phyloP scores from a whole-genome alignment of 2,329 filamentous ascomycete species.

The Paramyrothecium roridum region DNA sequence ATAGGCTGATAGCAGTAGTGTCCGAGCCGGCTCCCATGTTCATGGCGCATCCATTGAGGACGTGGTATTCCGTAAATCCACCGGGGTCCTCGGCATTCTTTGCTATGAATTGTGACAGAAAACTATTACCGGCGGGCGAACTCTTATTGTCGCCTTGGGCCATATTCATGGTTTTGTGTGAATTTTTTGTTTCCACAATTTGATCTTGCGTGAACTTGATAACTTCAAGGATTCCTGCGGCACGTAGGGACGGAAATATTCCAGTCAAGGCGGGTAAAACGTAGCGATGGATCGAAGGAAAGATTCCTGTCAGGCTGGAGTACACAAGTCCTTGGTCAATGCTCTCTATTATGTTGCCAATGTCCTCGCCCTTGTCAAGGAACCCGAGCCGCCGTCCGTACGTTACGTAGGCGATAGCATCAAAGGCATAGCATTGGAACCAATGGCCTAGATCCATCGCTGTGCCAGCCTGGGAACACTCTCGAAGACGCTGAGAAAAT shows the following conservation, averaged over 20 bases:
- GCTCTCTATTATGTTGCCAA: constrained; percentile 20
- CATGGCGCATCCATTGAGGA: constrained; percentile 17
- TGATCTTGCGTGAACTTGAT: no score
- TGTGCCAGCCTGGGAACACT: constrained; percentile 14
- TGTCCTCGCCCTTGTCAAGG: constrained; percentile 29
- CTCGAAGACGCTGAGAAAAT: constrained; percentile 20
- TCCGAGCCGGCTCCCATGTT: constrained; percentile 37
- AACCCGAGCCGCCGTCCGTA: constrained; percentile 31
- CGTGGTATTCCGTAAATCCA: constrained; percentile 34
- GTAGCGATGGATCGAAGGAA: constrained; percentile 9
- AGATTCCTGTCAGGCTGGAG: constrained; percentile 18
- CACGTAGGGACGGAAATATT: no score
- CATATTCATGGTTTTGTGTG: neutral
- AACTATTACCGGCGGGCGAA: no score
- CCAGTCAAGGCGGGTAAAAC: constrained; percentile 13
- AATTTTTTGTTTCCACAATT: constrained; percentile 7
- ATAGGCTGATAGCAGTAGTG: constrained; percentile 46
- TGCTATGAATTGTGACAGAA: constrained; percentile 22
- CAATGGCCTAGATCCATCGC: constrained; percentile 26
- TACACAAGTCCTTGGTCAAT: constrained; percentile 20
- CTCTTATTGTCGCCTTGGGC: no score
- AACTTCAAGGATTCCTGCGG: no score
- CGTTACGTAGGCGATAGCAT: constrained; percentile 34
- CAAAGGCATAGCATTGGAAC: constrained; percentile 37
- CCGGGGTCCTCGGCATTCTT: constrained; percentile 37